Evolutionary conservation across 2,329 filamentous ascomycete genomes (phyloP).

Genomic region (Colletotrichum sansevieriae): DNA sequence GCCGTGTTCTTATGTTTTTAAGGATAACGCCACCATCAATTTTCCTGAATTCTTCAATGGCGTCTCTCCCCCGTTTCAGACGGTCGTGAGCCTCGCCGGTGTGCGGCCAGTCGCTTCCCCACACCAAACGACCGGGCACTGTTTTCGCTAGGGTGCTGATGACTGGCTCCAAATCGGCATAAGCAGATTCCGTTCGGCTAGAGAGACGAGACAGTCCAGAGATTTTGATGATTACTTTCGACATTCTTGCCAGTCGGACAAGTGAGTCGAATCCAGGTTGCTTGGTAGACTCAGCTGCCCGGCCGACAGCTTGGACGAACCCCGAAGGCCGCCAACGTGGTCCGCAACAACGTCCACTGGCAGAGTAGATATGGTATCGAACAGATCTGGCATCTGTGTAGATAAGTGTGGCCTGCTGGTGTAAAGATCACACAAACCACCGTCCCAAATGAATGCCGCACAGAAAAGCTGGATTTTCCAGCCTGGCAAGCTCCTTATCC

Average conservation of each 20-base stretch:
- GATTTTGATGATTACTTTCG: constrained; percentile 20
- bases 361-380: neutral
- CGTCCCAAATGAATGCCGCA: constrained; percentile 13
- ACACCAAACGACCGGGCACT: constrained; percentile 21
- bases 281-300: neutral
- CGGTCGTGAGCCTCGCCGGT: constrained; percentile 29
- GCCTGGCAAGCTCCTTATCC: neutral
- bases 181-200: neutral
- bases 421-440: neutral
- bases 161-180: constrained; percentile 27
- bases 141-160: constrained; percentile 8
- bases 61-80: neutral
- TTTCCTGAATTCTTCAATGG: neutral
- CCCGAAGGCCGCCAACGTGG: constrained; percentile 24
- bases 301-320: constrained; percentile 4
- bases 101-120: constrained; percentile 36
- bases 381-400: neutral
- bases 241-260: neutral
- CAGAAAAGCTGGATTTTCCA: constrained; percentile 15
- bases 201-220: constrained; percentile 23
- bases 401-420: neutral
- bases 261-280: constrained; percentile 15
- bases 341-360: constrained; percentile 28
- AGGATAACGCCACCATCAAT: neutral
- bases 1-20: constrained; percentile 9